phyloP scores from a whole-genome alignment of 805 yeast genomes.

The Tanozyma kutaoensis region DNA sequence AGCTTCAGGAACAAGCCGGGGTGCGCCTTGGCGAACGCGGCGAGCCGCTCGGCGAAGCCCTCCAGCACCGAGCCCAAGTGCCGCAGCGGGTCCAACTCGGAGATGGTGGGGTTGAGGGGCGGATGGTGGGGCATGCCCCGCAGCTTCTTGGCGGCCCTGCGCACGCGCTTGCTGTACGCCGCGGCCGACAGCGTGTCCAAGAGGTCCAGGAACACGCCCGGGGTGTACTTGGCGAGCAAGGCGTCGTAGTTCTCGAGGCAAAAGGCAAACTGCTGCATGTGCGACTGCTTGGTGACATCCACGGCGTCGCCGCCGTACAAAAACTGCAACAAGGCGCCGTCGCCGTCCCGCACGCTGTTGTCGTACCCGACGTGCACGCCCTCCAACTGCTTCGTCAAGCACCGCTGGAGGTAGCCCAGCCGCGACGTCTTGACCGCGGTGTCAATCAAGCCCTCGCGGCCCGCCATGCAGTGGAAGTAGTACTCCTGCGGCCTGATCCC shows the following conservation, averaged over 20 bases:
- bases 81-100: slow-evolving; percentile 78
- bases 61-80: slow-evolving; percentile 91
- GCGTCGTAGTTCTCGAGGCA: slow-evolving; percentile 87
- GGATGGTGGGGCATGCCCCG: slow-evolving; percentile 48
- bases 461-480: slow-evolving; percentile 99
- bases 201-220: slow-evolving; percentile 55
- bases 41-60: slow-evolving; percentile 70
- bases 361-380: slow-evolving; percentile 93
- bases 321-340: slow-evolving; percentile 88
- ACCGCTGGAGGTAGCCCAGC: slow-evolving; percentile 96
- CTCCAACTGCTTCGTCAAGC: slow-evolving; percentile 94
- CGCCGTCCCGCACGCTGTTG: slow-evolving; percentile 90
- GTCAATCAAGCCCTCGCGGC: slow-evolving; percentile 98
- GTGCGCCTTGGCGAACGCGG: slow-evolving; percentile 47
- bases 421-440: slow-evolving; percentile 98
- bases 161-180: slow-evolving; percentile 68
- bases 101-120: slow-evolving; percentile 81
- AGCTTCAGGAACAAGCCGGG: slow-evolving; percentile 43
- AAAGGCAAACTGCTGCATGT: slow-evolving; percentile 86
- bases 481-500: slow-evolving; percentile 98
- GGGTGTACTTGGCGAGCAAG: slow-evolving; percentile 73
- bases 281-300: slow-evolving; percentile 90
- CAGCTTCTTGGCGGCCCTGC: slow-evolving; percentile 51
- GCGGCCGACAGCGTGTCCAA: slow-evolving; percentile 78
- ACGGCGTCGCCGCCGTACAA: slow-evolving; percentile 95